Conservation (phyloP, 2,329 filamentous ascomycete species). For the Ophiocordyceps camponoti-saundersi region DNA sequence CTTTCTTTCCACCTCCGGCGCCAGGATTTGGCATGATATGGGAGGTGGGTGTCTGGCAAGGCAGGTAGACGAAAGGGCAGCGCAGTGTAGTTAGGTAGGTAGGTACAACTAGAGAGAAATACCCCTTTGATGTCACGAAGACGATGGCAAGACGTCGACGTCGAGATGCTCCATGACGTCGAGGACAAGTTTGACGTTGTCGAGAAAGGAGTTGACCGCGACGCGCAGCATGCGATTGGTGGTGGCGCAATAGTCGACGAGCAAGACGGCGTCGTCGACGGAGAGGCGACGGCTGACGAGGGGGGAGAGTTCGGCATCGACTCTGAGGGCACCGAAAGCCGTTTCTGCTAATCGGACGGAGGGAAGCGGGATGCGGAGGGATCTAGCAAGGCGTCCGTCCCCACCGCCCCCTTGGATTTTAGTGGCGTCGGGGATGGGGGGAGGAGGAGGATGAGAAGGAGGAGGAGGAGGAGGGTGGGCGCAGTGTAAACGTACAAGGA, state of each 20-base stretch:
- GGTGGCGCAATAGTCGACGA: slow-evolving; percentile 66
- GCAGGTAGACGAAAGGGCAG: no score
- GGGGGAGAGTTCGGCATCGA: slow-evolving; percentile 79
- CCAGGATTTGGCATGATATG: no score
- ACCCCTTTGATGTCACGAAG: background rate
- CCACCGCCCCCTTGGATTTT: no score
- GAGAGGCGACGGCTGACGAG: slow-evolving; percentile 60
- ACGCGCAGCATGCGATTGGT: slow-evolving; percentile 96
- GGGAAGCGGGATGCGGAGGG: slow-evolving; percentile 66
- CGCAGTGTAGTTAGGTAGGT: no score
- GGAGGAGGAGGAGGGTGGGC: slow-evolving; percentile 5
- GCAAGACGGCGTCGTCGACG: slow-evolving; percentile 37
- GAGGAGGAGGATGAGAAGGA: slow-evolving; percentile 5
- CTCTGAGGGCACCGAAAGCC: slow-evolving; percentile 58
- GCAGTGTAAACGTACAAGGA: slow-evolving; percentile 34
- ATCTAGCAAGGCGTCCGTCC: slow-evolving; percentile 32
- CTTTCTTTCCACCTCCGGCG: no score
- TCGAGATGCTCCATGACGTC: slow-evolving; percentile 87
- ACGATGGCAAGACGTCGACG: slow-evolving; percentile 49
- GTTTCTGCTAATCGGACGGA: slow-evolving; percentile 59
- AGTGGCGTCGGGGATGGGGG: slow-evolving; percentile 2
- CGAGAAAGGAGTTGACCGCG: slow-evolving; percentile 91
- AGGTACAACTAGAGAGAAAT: background rate
- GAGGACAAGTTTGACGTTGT: slow-evolving; percentile 67
- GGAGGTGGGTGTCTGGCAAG: no score